Base-by-base conservation (phyloP, 2,329 filamentous ascomycete species). In the Ceratocystis variospora region DNA sequence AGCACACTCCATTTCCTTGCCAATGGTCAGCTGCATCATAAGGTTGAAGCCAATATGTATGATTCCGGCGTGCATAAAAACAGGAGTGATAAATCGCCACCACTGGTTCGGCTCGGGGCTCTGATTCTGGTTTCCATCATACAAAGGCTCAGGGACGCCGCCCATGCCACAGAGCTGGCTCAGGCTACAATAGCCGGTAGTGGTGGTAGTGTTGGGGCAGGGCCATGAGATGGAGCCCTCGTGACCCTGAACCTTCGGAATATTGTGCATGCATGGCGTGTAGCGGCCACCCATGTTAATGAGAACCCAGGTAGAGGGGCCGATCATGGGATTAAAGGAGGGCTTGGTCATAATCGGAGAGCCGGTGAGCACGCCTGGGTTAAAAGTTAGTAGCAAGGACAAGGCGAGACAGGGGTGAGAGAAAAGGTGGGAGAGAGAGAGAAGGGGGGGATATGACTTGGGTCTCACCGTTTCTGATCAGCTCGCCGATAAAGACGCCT, bases 241-340 rank as follows among this genome's bases (percentile, higher is more conserved):
- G 5, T 77, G 77, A 67, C 83, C 79, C 72, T 87, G 86, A 45
- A 92, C 79, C 61, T 80, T 81, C 55, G 82, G 74, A 70, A 89
- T 82, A 71, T 89, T 90, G 78, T 93, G 92, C 94, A 99, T 99
- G 76, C 94, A 99, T 5, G 92, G 90, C 2, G 88, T 84, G 73
- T 89, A 99, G 69, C 94, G 87, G 50, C 92, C 90, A 67, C 94
- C 94, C 90, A 99, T 96, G 75, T 96, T 96, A 78, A 97, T 96
- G 71, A 96, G 84, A 28, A 97, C 85, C 71, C 90, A 90, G 1
- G 87, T 83, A 4, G 92, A 96, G 0, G 94, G 94, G 0, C 94
- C 94, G 72, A 99, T 96, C 90, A 99, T 96, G 67, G 89, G 88
- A 77, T 97, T 99, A 78, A 99, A 96, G 17, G 81, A 82, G 1